Conservation (phyloP, 2,329 filamentous ascomycete genomes). For the Didymellaceae sp. region DNA sequence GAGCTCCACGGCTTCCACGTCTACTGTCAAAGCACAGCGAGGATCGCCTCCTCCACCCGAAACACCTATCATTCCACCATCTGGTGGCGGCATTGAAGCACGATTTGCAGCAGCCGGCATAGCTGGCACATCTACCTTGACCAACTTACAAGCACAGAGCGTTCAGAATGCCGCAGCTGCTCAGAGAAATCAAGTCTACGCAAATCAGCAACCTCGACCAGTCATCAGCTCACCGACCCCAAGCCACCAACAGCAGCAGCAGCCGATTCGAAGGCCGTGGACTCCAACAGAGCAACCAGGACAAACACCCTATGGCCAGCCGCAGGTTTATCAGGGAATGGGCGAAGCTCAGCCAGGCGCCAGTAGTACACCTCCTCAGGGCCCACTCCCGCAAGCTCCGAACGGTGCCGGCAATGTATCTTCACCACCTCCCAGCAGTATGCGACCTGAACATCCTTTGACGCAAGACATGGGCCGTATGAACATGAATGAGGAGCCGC, state of each 20-base stretch:
- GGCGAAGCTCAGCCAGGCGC: conserved; percentile 63
- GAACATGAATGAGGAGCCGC: conserved; percentile 80
- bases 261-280: conserved; percentile 73
- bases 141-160: conserved; percentile 74
- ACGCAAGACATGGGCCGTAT: conserved; percentile 87
- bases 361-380: conserved; percentile 51
- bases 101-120: conserved; percentile 92
- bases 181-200: conserved; percentile 80
- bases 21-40: conserved; percentile 87
- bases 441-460: conserved; percentile 65
- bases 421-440: conserved; percentile 38
- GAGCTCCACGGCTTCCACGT: conserved; percentile 87
- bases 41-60: conserved; percentile 95
- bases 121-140: conserved; percentile 82
- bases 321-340: conserved; percentile 87
- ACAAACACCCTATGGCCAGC: conserved; percentile 84
- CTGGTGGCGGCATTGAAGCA: conserved; percentile 84
- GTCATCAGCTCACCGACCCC: conserved; percentile 58
- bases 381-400: conserved; percentile 40
- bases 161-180: conserved; percentile 82
- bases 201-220: conserved; percentile 50
- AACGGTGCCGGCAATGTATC: conserved; percentile 19
- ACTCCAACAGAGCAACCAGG: conserved; percentile 92
- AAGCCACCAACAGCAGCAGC: conserved; percentile 34
- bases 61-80: conserved; percentile 80